Evolutionary conservation across 129 eudicot species (phyloP), one percentile per base, ranked within the genome.

Genomic region (Tagetes patula): DNA sequence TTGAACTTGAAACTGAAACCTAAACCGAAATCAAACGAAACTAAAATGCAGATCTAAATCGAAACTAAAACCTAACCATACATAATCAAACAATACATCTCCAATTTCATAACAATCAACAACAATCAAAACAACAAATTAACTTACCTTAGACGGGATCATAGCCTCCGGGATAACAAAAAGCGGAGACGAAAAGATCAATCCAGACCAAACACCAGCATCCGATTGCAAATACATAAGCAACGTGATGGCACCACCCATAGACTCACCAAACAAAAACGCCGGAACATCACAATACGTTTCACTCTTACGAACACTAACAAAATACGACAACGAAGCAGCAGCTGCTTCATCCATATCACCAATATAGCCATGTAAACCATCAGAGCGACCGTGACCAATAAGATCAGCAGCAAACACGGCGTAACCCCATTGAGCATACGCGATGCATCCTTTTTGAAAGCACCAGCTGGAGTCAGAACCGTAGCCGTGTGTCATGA

Each of bases 341-440:
- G 87, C 87, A 3, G 96, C 90, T 0, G 81, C 84, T 77, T 74
- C 79, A 32, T 85, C 55, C 82, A 90, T 65, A n/a, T 85, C 85
- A 0, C 97, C 97, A 11, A 87, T 46, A 79, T 91, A 91, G 47
- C 96, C 84, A 14, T 78, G 86, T 73, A 91, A 38, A 1, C 97
- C 97, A 0, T 86, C 92, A 37, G 97, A 91, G 0, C 96, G 78
- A 63, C 97, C 96, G 71, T 91, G 97, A 4, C 97, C 97, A 43
- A 88, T 69, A 10, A 88, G 77, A 48, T 91, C 97, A 2, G 97
- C 96, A 6, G 96, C 90, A 71, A 80, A 88, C 45, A 88, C 96
- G 40, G 95, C 90, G 76, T 88, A 88, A 0, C 97, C 97, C 97
- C 97, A 91, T 1, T 70, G 59, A 65, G 97, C 88, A 75, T 70